These are phyloP conservation scores for Closterium sp. DNA, from an alignment of 139 green algal genomes.

Conservation along the genomic window DNA sequence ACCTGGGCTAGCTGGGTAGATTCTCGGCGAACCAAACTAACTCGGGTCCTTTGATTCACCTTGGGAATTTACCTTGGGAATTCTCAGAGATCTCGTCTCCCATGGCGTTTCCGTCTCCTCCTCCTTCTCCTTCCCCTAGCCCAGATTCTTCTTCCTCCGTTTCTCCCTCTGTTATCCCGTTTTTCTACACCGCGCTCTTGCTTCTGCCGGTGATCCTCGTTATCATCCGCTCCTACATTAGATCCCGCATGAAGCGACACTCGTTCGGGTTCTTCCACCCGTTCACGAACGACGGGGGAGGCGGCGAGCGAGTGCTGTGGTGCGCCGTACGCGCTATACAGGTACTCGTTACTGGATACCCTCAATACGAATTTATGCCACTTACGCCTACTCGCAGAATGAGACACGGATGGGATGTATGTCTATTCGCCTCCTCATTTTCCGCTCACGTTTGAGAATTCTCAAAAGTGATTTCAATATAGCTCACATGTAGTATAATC, in stretches of 20 bases:
- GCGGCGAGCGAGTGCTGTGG: conserved; percentile 94
- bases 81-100: too few species aligned
- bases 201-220: background rate
- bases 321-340: conserved; percentile 53
- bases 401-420: background rate
- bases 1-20: too few species aligned
- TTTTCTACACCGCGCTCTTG: background rate
- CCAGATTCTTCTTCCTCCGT: background rate
- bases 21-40: too few species aligned
- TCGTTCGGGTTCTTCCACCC: conserved; percentile 91
- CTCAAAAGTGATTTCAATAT: too few species aligned
- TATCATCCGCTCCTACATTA: too few species aligned
- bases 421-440: too few species aligned
- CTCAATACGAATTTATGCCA: too few species aligned
- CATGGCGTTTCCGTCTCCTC: background rate
- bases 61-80: too few species aligned
- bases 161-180: background rate
- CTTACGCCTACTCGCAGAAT: too few species aligned
- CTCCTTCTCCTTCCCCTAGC: background rate
- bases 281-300: conserved; percentile 83
- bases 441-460: too few species aligned
- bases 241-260: background rate
- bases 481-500: too few species aligned
- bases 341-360: background rate
- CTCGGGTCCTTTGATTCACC: too few species aligned